Percentiles rank a stretch among this genome's conserved stretches.
These are phyloP conservation scores for Marasmius tenuissimus DNA, from an alignment of 1,284 basidiomycete genomes.

Conservation along the genomic window DNA sequence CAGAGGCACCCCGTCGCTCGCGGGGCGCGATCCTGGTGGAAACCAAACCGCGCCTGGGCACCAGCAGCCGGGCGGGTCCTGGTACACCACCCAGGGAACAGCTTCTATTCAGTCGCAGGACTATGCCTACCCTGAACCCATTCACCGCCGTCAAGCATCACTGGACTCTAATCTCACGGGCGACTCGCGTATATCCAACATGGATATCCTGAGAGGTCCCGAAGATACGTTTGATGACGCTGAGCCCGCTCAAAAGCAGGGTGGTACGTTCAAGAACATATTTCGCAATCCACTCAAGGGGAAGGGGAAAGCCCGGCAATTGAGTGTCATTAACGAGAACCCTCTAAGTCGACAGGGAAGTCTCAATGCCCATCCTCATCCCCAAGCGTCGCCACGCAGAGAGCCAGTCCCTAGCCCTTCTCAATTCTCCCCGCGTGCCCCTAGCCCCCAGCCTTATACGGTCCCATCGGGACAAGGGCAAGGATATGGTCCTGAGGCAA, in stretches of 20 bases:
- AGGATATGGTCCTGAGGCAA: too few species aligned
- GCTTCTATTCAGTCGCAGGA: conserved; percentile 1
- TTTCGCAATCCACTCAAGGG: conserved; percentile 9
- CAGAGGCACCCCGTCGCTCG: not conserved
- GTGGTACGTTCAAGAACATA: not conserved
- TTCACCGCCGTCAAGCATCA: conserved; percentile 13
- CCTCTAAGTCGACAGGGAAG: conserved; percentile 12
- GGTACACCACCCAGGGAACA: not conserved
- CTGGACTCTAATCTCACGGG: conserved; percentile 10
- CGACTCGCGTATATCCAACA: conserved; percentile 1
- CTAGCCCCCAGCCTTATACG: not conserved
- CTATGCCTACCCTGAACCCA: conserved; percentile 4
- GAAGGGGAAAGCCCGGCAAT: conserved; percentile 6
- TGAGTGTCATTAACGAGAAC: conserved; percentile 13
- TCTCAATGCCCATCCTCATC: conserved; percentile 2
- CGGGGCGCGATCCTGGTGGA: not conserved
- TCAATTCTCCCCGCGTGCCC: not conserved
- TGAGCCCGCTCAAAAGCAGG: not conserved
- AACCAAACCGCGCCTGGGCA: not conserved
- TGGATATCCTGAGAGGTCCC: conserved; percentile 7
- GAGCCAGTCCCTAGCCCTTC: not conserved
- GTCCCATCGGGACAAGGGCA: too few species aligned
- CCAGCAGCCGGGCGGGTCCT: not conserved
- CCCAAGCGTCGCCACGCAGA: too few species aligned
- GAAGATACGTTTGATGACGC: not conserved